These are phyloP conservation scores for Nothophoma quercina DNA, from an alignment of 2,329 filamentous ascomycete genomes.

Conservation along the genomic window DNA sequence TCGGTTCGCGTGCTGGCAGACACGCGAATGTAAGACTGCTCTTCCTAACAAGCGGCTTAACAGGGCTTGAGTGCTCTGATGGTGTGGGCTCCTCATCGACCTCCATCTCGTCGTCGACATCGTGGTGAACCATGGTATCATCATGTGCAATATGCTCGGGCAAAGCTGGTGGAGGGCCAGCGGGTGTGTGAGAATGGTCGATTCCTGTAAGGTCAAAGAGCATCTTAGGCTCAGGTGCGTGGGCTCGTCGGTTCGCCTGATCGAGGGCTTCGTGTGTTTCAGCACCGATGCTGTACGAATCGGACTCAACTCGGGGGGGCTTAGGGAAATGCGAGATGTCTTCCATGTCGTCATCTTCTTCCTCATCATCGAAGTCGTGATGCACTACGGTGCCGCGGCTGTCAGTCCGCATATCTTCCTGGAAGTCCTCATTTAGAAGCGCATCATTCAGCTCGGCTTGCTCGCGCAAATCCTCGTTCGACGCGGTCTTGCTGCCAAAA, in stretches of 20 bases:
- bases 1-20: slow-evolving; percentile 86
- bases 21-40: slow-evolving; percentile 96
- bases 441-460: slow-evolving; percentile 35
- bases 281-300: slow-evolving; percentile 42
- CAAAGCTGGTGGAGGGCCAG: slow-evolving; percentile 31
- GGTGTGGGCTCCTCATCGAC: slow-evolving; percentile 66
- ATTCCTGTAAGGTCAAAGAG: slow-evolving; percentile 21
- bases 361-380: slow-evolving; percentile 31
- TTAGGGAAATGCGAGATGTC: slow-evolving; percentile 29
- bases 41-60: slow-evolving; percentile 81
- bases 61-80: slow-evolving; percentile 76
- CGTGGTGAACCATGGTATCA: slow-evolving; percentile 41
- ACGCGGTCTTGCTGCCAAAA: slow-evolving; percentile 42
- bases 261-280: slow-evolving; percentile 45
- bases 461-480: slow-evolving; percentile 35
- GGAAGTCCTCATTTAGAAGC: slow-evolving; percentile 42
- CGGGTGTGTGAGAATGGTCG: slow-evolving; percentile 30
- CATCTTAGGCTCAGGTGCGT: slow-evolving; percentile 35
- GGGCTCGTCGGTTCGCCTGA: slow-evolving; percentile 28
- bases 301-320: slow-evolving; percentile 34
- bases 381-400: slow-evolving; percentile 37
- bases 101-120: slow-evolving; percentile 51
- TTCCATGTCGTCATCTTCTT: slow-evolving; percentile 18
- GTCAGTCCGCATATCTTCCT: slow-evolving; percentile 24
- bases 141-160: slow-evolving; percentile 32